Conservation (phyloP, 2,329 filamentous ascomycete species). For the Arthrocladium fulminans region DNA sequence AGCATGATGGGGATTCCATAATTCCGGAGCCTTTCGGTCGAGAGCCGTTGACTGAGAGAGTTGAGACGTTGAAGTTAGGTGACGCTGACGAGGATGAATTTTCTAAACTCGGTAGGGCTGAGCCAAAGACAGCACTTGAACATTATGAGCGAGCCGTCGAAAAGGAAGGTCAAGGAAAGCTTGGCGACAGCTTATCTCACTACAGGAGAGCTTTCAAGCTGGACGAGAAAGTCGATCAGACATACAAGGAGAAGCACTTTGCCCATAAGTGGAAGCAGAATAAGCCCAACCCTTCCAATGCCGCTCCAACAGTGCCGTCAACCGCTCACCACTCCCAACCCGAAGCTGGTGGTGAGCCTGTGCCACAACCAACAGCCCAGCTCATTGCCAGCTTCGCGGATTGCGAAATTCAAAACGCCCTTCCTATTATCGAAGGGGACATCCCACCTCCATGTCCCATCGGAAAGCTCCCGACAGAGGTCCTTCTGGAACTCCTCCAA, state of each 20-base stretch:
- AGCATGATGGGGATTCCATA: conserved; percentile 29
- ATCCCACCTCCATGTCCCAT: conserved; percentile 73
- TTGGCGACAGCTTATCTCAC: conserved; percentile 78
- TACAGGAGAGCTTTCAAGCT: conserved; percentile 88
- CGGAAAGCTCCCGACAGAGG: conserved; percentile 67
- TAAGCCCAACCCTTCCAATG: conserved; percentile 38
- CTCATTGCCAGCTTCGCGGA: conserved; percentile 68
- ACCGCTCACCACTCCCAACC: conserved; percentile 51
- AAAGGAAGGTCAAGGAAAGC: conserved; percentile 71
- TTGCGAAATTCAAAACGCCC: conserved; percentile 58
- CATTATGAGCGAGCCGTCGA: conserved; percentile 89
- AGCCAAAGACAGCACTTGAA: conserved; percentile 71
- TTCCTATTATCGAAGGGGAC: conserved; percentile 62
- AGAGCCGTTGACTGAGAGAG: conserved; percentile 27
- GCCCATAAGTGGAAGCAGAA: conserved; percentile 50
- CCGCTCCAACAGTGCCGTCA: conserved; percentile 43
- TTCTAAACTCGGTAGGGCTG: conserved; percentile 26
- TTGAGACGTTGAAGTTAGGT: conserved; percentile 29
- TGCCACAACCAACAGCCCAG: conserved; percentile 49
- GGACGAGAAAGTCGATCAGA: conserved; percentile 72
- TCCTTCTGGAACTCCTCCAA: conserved; percentile 68
- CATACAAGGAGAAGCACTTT: conserved; percentile 87
- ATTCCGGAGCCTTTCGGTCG: conserved; percentile 12
- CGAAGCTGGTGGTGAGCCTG: conserved; percentile 25
- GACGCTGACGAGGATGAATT: conserved; percentile 33